Base-by-base conservation (phyloP, 1,284 basidiomycete species). In the Phylloboletellus chloephorus region DNA sequence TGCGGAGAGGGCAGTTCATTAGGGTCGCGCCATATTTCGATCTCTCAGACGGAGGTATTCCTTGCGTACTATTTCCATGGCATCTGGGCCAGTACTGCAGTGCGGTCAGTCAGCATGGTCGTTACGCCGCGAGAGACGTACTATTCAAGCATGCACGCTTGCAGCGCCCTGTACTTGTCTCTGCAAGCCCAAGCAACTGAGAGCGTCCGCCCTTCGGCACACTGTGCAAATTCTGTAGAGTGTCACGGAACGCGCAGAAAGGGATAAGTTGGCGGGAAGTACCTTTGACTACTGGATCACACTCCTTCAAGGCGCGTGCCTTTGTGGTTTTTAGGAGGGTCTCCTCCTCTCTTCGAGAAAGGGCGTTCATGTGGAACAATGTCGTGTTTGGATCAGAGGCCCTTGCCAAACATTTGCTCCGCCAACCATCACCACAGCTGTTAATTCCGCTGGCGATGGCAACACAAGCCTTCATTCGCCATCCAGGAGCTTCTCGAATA, bases 301-400 rank as follows among this genome's bases (percentile, higher is more conserved):
- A 93, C 60, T 83, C 79, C 54, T 78, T 83, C 56, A 92, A 63
- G 10, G 90, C 90, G 37, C 77, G 71, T 7, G 78, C 75, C 58
- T 91, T 92, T n/a, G 86, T 85, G 25, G 79, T 69, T 58, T 91
- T 92, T 36, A 85, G 63, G 30, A 94, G 72, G 9, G 82, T 84
- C 33, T 91, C 85, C 60, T 93, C 90, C 66, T 95, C 91, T 44
- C 91, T 75, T 49, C 90, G 76, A 19, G 90, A 93, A 22, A 95
- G 75, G 17, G 88, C 76, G 63, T 91, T 82, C 89, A 91, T 91
- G 24, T 41, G 41, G 37, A 38, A 35, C 39, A 31, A 33, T n/a
- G n/a, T n/a, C n/a, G n/a, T n/a, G n/a, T n/a, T n/a, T n/a, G n/a
- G n/a, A n/a, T n/a, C n/a, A n/a, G n/a, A 37, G 13, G 19, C 21